These are phyloP conservation scores for Amanita polypyramis DNA, from an alignment of 768 basidiomycete species.

Conservation along the genomic window DNA sequence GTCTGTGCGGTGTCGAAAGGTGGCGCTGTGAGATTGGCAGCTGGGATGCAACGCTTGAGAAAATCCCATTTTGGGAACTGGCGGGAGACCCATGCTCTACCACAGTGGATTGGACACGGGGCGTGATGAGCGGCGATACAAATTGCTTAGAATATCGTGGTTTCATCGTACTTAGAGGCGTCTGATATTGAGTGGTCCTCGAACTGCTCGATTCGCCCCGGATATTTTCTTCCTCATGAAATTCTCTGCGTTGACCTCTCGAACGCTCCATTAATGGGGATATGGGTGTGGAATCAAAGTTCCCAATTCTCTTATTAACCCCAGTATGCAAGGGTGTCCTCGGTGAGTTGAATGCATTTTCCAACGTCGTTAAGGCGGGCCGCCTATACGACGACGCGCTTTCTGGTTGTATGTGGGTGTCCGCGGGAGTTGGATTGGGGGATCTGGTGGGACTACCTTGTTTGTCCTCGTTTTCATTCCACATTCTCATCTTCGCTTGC, in stretches of 20 bases:
- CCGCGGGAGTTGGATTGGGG: conserved; percentile 13
- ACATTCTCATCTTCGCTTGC: conserved; percentile 36
- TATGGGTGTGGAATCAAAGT: conserved; percentile 8
- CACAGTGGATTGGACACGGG: background rate
- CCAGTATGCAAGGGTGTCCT: conserved; percentile 25
- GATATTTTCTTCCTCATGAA: background rate
- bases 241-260: conserved; percentile 1
- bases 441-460: conserved; percentile 7
- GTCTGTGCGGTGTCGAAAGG: background rate
- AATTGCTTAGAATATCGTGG: conserved; percentile 27
- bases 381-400: conserved; percentile 21
- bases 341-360: conserved; percentile 26
- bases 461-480: conserved; percentile 29
- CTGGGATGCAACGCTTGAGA: background rate
- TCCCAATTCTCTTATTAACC: conserved; percentile 10
- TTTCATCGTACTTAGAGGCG: background rate
- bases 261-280: background rate
- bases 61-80: background rate
- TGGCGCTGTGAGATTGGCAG: background rate
- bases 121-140: conserved; percentile 31
- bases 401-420: conserved; percentile 13
- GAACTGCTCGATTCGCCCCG: background rate
- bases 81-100: background rate
- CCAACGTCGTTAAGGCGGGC: conserved; percentile 25
- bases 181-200: background rate